These are phyloP conservation scores for Acacia crassicarpa DNA, from an alignment of 306 rosid species.

Conservation along the genomic window DNA sequence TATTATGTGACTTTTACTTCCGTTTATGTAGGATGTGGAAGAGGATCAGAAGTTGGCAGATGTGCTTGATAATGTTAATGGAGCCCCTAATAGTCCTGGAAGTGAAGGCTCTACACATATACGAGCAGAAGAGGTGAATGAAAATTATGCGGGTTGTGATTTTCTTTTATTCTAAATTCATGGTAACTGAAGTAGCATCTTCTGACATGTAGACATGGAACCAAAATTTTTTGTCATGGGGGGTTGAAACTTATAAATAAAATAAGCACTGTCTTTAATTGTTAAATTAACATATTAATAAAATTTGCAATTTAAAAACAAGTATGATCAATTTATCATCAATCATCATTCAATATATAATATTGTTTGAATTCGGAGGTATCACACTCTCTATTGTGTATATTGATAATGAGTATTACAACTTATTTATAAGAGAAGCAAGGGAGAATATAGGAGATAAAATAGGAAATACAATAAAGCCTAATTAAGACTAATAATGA, in stretches of 20 bases:
- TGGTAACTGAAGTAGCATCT: constrained; percentile 21
- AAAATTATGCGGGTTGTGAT: constrained; percentile 10
- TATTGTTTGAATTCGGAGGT: too few relatives aligned
- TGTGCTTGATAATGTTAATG: constrained; percentile 43
- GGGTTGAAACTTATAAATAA: neutral
- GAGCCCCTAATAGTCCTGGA: constrained; percentile 31
- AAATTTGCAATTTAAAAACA: neutral
- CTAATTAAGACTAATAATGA: too few relatives aligned
- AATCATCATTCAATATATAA: neutral
- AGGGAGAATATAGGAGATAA: too few relatives aligned
- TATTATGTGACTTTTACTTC: constrained; percentile 34
- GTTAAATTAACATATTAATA: neutral
- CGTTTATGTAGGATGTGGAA: constrained; percentile 52
- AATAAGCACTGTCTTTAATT: neutral
- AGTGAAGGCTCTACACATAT: constrained; percentile 40
- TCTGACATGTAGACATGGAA: constrained; percentile 24
- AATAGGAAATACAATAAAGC: too few relatives aligned
- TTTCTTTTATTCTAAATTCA: constrained; percentile 9
- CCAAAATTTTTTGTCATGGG: neutral
- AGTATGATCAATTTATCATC: neutral
- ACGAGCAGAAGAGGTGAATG: constrained; percentile 57
- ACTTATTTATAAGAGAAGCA: too few relatives aligned
- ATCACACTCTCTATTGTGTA: too few relatives aligned
- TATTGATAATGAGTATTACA: too few relatives aligned
- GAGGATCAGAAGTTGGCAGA: constrained; percentile 34